These are phyloP conservation scores for Chiua virens DNA, from an alignment of 768 basidiomycete species.

Conservation along the genomic window DNA sequence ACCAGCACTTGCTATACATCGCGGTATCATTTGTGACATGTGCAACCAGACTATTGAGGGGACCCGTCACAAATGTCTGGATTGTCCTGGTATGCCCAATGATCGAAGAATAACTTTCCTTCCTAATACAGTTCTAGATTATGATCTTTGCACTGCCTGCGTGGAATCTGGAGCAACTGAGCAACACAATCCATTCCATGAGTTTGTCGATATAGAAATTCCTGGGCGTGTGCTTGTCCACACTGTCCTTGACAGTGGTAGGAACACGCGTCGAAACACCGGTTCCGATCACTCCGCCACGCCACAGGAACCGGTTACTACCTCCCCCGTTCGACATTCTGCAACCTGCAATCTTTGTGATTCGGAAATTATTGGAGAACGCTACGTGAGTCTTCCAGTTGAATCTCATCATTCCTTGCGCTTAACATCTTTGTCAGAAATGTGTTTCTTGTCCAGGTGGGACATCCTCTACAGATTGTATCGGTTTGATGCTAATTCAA, in stretches of 20 bases:
- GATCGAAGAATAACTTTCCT: not conserved
- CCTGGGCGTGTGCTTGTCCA: slow-evolving; percentile 68
- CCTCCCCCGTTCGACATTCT: slow-evolving; percentile 45
- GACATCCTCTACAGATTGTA: not conserved
- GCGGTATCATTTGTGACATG: slow-evolving; percentile 61
- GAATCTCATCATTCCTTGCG: not conserved
- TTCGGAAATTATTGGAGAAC: slow-evolving; percentile 62
- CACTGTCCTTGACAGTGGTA: slow-evolving; percentile 40
- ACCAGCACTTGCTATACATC: slow-evolving; percentile 42
- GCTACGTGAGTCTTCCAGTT: slow-evolving; percentile 56
- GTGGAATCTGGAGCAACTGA: slow-evolving; percentile 49
- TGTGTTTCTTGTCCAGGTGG: slow-evolving; percentile 65
- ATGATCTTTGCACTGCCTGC: slow-evolving; percentile 68
- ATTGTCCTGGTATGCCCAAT: slow-evolving; percentile 58
- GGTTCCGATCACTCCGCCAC: not conserved
- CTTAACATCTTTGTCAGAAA: slow-evolving; percentile 52
- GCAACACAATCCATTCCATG: slow-evolving; percentile 60
- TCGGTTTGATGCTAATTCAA: slow-evolving; percentile 5
- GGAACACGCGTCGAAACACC: slow-evolving; percentile 31
- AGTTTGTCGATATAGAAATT: slow-evolving; percentile 67
- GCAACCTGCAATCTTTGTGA: slow-evolving; percentile 81
- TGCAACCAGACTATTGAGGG: slow-evolving; percentile 62
- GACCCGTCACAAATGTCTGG: slow-evolving; percentile 75
- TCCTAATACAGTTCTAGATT: slow-evolving; percentile 45
- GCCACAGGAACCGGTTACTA: not conserved